Evolutionary conservation across 495 filamentous ascomycete genomes (phyloP).

Genomic region (Cairneyella variabilis): DNA sequence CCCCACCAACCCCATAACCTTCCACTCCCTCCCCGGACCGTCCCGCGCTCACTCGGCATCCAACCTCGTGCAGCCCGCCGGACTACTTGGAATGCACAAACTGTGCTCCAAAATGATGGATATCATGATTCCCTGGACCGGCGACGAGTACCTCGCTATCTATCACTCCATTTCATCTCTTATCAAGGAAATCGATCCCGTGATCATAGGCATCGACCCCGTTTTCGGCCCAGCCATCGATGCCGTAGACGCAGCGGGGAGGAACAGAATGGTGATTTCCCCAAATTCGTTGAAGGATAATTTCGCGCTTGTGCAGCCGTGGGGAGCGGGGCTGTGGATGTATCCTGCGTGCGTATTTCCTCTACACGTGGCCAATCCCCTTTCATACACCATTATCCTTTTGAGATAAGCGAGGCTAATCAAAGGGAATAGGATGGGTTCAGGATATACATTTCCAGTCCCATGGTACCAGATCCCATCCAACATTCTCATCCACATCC

Average conservation of each 20-base stretch:
- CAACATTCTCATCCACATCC: slow-evolving; percentile 36
- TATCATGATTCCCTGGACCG: not conserved
- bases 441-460: slow-evolving; percentile 42
- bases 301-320: not conserved
- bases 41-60: too few relatives aligned
- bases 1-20: too few relatives aligned
- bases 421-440: too few relatives aligned
- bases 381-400: too few relatives aligned
- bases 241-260: not conserved
- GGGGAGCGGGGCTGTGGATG: not conserved
- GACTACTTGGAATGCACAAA: too few relatives aligned
- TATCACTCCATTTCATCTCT: not conserved
- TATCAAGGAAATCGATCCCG: not conserved
- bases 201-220: not conserved
- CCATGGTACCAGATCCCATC: slow-evolving; percentile 36
- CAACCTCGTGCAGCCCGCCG: too few relatives aligned
- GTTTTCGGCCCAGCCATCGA: not conserved
- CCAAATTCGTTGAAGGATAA: not conserved
- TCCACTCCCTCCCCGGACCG: too few relatives aligned
- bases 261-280: not conserved
- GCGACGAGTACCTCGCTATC: not conserved
- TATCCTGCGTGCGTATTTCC: too few relatives aligned
- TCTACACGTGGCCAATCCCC: too few relatives aligned
- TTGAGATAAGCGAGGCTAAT: too few relatives aligned
- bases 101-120: too few relatives aligned